Evolutionary conservation across 1,139 yeast species (phyloP).

Genomic region (Scheffersomyces titani): DNA sequence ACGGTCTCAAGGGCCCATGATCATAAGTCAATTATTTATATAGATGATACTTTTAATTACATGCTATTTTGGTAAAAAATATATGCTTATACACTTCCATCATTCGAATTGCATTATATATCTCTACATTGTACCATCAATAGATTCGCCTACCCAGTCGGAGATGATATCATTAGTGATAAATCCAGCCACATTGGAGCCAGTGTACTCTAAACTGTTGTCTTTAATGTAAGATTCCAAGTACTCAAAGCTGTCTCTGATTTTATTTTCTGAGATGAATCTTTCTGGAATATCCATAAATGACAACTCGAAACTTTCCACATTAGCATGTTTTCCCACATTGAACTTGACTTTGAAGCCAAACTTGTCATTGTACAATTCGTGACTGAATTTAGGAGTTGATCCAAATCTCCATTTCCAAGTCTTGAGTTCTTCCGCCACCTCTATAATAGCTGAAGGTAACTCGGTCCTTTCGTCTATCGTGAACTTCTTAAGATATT

Average conservation of each 20-base stretch:
- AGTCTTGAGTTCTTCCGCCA: conserved; percentile 43
- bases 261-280: conserved; percentile 15
- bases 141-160: conserved; percentile 48
- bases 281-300: conserved; percentile 14
- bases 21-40: background rate
- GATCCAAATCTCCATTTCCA: conserved; percentile 78
- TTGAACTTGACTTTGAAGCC: conserved; percentile 36
- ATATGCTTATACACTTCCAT: background rate
- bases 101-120: background rate
- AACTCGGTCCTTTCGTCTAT: conserved; percentile 34
- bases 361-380: conserved; percentile 29
- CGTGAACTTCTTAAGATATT: conserved; percentile 13
- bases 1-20: conserved; percentile 43
- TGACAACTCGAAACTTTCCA: conserved; percentile 23
- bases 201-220: conserved; percentile 37
- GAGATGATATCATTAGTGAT: conserved; percentile 44
- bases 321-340: conserved; percentile 42
- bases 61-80: background rate
- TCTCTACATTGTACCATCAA: conserved; percentile 52
- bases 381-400: conserved; percentile 66
- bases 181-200: conserved; percentile 48
- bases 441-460: conserved; percentile 47
- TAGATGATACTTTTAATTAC: background rate
- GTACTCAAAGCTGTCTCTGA: conserved; percentile 29
- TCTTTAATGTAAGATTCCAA: conserved; percentile 26